Base-by-base conservation (phyloP, 2,329 filamentous ascomycete species). In the Colletotrichum liriopes region DNA sequence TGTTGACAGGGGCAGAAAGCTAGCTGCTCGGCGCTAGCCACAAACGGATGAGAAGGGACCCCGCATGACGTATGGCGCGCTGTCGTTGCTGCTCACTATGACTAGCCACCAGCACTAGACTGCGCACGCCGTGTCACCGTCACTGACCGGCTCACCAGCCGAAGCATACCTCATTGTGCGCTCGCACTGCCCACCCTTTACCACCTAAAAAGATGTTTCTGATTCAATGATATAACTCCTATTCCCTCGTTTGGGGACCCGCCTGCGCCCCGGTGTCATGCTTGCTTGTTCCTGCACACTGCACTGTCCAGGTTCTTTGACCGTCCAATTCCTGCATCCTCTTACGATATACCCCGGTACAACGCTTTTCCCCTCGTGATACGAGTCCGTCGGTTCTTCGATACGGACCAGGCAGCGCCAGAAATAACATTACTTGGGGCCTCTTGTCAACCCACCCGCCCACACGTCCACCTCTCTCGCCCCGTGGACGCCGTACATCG, bases 21-120 rank as follows among this genome's bases (percentile, higher is more conserved):
- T 51, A 70, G 23, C 37, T 37, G 37, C 41, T 26, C 26, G 20
- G n/a, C 45, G 47, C 70, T 72, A 70, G 59, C 20, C 66, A 49
- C 35, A 72, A 65, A 56, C 70, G 70, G 70, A 49, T 47, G 60
- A 26, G 20, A 35, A 56, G 37, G 54, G 47, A 70, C 65, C 65
- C 60, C 67, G 60, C 54, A 72, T 72, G 70, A 72, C 70, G 69
- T 72, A 69, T 69, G 58, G 58, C 43, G 56, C 55, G 65, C 58
- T 14, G 52, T 60, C 43, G 69, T 69, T 32, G 52, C 52, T 39
- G 59, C 59, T 69, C 69, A 64, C 69, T 66, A 64, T 64, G 68
- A 71, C 68, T 67, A 69, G 65, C 59, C 51, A 58, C 63, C 41
- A 58, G 52, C 52, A 65, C 52, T 49, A 65, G 29, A 32, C 61